Conservation (phyloP, 495 filamentous ascomycete genomes). For the Podospora pseudoanserina region DNA sequence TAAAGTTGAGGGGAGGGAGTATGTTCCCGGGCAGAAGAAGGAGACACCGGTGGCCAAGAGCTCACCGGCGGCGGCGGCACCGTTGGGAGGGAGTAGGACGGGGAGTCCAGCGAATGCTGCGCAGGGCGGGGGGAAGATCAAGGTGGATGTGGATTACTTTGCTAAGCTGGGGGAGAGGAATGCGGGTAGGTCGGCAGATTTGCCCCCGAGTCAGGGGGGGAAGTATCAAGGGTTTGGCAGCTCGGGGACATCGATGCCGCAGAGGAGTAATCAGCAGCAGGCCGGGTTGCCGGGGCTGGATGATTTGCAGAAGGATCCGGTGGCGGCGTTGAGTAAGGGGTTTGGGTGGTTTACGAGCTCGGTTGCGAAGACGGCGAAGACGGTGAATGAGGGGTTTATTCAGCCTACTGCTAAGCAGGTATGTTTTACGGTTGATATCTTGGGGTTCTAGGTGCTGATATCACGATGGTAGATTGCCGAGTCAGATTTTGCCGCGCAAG, state of each 20-base stretch:
- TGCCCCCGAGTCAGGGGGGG: constrained; percentile 85
- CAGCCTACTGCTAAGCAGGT: constrained; percentile 87
- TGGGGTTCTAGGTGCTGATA: not conserved
- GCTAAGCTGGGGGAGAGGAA: constrained; percentile 77
- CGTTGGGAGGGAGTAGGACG: constrained; percentile 63
- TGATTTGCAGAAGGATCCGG: constrained; percentile 85
- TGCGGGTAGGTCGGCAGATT: constrained; percentile 62
- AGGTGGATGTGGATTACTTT: constrained; percentile 84
- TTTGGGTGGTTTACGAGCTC: constrained; percentile 90
- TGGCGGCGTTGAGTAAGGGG: constrained; percentile 83
- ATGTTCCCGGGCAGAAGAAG: constrained; percentile 59
- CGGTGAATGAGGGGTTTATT: constrained; percentile 81
- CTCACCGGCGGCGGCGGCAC: constrained; percentile 31
- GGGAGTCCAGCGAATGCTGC: constrained; percentile 50
- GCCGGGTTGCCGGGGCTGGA: constrained; percentile 62
- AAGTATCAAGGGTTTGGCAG: constrained; percentile 91
- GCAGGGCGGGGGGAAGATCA: constrained; percentile 39
- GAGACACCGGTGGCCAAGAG: constrained; percentile 18
- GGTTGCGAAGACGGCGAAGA: constrained; percentile 84
- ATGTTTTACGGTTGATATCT: constrained; percentile 24
- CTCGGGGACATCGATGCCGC: constrained; percentile 45
- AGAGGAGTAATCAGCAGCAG: constrained; percentile 37
- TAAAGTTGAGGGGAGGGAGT: constrained; percentile 81
- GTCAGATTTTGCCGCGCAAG: constrained; percentile 83
- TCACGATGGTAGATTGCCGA: constrained; percentile 59